Evolutionary conservation across 129 eudicot genomes (phyloP).

Genomic region (Flaveria linearis): DNA sequence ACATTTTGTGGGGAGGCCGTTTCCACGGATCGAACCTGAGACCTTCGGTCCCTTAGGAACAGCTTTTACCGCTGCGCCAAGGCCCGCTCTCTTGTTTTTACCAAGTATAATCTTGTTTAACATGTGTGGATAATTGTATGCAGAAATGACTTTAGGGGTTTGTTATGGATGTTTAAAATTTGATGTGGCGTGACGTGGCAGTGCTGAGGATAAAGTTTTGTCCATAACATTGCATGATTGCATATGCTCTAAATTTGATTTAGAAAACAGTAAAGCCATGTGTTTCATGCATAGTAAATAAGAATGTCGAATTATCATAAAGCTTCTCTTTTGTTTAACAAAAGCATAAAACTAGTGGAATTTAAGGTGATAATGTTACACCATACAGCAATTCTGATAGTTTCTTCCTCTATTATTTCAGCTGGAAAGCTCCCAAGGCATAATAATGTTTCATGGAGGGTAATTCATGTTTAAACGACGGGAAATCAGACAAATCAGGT

Average conservation of each 20-base stretch:
- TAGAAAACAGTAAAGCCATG: constrained; percentile 4
- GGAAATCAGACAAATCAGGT: constrained; percentile 50
- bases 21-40: too few species aligned
- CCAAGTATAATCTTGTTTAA: neutral
- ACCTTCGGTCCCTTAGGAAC: too few species aligned
- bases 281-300: neutral
- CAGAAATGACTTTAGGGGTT: neutral
- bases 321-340: neutral
- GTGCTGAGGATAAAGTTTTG: neutral
- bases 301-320: neutral
- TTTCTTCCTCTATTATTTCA: constrained; percentile 25
- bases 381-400: neutral
- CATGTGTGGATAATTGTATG: neutral
- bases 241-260: constrained; percentile 2
- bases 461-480: constrained; percentile 73
- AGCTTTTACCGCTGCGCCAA: too few species aligned
- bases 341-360: neutral
- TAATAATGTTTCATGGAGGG: constrained; percentile 95
- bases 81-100: too few species aligned
- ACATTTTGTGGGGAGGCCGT: too few species aligned
- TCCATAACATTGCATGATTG: neutral
- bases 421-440: constrained; percentile 87
- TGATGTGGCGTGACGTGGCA: neutral
- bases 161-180: neutral
- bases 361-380: neutral